phyloP scores from a whole-genome alignment of 1,284 basidiomycete species.

The Ustilago tritici region DNA sequence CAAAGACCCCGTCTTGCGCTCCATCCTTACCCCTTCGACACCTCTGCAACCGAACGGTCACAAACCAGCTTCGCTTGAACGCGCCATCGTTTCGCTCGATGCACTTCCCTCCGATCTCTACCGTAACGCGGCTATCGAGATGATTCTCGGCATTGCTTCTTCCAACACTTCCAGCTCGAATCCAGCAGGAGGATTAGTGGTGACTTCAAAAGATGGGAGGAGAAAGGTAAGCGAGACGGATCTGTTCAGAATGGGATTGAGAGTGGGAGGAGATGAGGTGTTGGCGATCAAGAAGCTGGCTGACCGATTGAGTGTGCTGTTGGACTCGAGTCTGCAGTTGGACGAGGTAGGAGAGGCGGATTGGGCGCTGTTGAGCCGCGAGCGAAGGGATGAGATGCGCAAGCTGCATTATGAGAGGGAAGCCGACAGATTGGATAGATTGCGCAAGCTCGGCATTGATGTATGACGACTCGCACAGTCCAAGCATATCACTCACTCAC shows the following conservation, averaged over 20 bases:
- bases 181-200: constrained; percentile 22
- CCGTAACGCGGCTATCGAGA: constrained; percentile 64
- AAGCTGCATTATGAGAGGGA: constrained; percentile 44
- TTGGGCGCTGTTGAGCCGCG: constrained; percentile 22
- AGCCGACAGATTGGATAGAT: constrained; percentile 45
- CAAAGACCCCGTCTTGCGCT: constrained; percentile 55
- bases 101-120: constrained; percentile 62
- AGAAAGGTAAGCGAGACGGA: constrained; percentile 64
- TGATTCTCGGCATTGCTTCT: constrained; percentile 65
- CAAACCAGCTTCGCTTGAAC: constrained; percentile 44
- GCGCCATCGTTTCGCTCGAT: constrained; percentile 61
- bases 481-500: not conserved
- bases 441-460: constrained; percentile 57
- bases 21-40: constrained; percentile 51
- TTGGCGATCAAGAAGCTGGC: constrained; percentile 60
- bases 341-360: constrained; percentile 49
- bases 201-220: constrained; percentile 26
- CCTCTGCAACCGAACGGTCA: constrained; percentile 50
- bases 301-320: constrained; percentile 53
- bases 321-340: constrained; percentile 42
- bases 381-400: constrained; percentile 48
- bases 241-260: constrained; percentile 65
- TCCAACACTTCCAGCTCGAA: constrained; percentile 31
- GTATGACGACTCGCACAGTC: constrained; percentile 3
- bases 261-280: constrained; percentile 62